Evolutionary conservation across 257 asterid species (phyloP), one percentile per base, ranked within the genome.

Genomic region (Solanum pinnatisectum): DNA sequence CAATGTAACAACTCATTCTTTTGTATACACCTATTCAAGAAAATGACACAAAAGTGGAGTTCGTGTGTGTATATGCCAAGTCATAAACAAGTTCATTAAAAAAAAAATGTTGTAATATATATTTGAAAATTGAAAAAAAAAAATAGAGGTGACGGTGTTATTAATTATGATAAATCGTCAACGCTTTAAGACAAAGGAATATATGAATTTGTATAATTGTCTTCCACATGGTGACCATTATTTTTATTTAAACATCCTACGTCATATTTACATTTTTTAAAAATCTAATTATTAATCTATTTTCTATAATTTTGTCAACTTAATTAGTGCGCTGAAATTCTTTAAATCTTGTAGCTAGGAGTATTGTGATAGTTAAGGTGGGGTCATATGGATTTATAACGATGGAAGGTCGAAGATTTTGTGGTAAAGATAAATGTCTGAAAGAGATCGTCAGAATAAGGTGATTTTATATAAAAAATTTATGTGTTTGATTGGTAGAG

Each of bases 1-100:
- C 30, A 82, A 82, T 18, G 10, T 20, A 82, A 52, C 90, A 84
- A 27, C 67, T 83, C 68, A 87, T 67, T 42, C 8, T 35, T 72
- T 6, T 33, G 36, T 63, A 49, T 65, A 59, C 56, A 83, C 18
- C 2, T 27, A 36, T 49, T 49, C 25, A 49, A 82, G 70, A 46
- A 82, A 82, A 82, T 82, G 86, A 82, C 85, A 32, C 18, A 81
- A 56, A 83, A 52, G 88, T 56, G 30, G 71, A 88, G 85, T 84
- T 52, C 85, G 90, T 27, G 85, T 49, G 87, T n/a, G 49, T 82
- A 49, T 30, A 82, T 32, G 83, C 27, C 44, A 49, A 20, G n/a
- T 49, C 67, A 27, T 44, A 79, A 79, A 27, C n/a, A 42, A 44
- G 8, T 79, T 49, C 15, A 42, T 9, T 1, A 42, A 78, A n/a